phyloP scores from a whole-genome alignment of 352 stramenopile species.

The Pythium phragmitis region DNA sequence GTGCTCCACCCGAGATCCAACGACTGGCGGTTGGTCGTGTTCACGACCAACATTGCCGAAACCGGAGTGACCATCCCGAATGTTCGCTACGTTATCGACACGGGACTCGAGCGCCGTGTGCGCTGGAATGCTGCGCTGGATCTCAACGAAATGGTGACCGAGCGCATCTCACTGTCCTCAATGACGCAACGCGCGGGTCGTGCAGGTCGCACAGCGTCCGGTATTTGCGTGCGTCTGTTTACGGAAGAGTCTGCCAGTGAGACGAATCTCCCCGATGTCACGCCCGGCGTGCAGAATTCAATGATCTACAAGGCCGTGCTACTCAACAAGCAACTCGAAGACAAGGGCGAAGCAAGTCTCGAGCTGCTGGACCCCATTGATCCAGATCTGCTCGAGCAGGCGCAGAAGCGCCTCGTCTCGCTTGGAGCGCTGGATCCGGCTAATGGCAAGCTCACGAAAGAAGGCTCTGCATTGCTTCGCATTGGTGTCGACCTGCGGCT shows the following conservation, averaged over 20 bases:
- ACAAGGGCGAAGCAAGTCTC: conserved; percentile 1
- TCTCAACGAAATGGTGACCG: conserved; percentile 33
- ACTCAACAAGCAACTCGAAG: conserved; percentile 23
- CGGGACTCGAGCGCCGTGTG: conserved; percentile 29
- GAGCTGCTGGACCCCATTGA: conserved; percentile 28
- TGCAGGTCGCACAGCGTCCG: conserved; percentile 22
- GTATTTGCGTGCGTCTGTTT: conserved; percentile 31
- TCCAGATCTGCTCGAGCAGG: not conserved
- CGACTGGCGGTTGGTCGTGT: conserved; percentile 23
- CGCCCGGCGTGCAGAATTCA: conserved; percentile 18
- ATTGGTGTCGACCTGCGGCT: conserved; percentile 29
- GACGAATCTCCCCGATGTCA: conserved; percentile 1
- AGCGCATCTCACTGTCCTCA: conserved; percentile 21
- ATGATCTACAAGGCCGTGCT: conserved; percentile 36
- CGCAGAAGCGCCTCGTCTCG: conserved; percentile 8
- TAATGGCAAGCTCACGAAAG: conserved; percentile 15
- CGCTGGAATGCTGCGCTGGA: conserved; percentile 27
- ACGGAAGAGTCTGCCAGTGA: conserved; percentile 9
- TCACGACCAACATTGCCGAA: conserved; percentile 34
- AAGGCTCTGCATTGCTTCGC: conserved; percentile 19
- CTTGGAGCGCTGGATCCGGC: conserved; percentile 23
- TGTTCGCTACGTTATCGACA: conserved; percentile 36
- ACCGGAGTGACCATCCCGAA: conserved; percentile 32
- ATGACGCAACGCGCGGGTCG: conserved; percentile 28
- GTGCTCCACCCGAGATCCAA: conserved; percentile 16